Evolutionary conservation across 345 rosid genomes (phyloP).

Genomic region (Salix exigua): DNA sequence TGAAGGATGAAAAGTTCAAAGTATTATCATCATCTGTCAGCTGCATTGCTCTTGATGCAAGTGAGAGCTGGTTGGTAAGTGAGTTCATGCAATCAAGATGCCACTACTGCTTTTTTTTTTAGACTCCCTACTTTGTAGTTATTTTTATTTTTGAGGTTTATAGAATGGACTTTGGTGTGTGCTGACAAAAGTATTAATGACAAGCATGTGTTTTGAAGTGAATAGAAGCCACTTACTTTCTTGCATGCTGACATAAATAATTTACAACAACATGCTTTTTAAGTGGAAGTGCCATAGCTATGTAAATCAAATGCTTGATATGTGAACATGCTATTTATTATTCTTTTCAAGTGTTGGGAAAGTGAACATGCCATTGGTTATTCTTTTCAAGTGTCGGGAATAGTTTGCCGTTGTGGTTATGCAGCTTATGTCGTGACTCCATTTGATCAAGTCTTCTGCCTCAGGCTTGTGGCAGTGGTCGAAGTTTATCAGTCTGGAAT

Average conservation of each 20-base stretch:
- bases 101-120: not conserved
- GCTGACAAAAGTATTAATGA: not conserved
- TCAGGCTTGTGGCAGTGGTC: constrained; percentile 79
- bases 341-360: not conserved
- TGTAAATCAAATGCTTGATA: too few relatives aligned
- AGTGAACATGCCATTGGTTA: too few relatives aligned
- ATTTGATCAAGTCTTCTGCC: constrained; percentile 12
- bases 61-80: constrained; percentile 99
- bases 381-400: not conserved
- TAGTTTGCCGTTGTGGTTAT: constrained; percentile 1
- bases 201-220: too few relatives aligned
- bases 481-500: constrained; percentile 68
- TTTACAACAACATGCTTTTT: not conserved
- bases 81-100: constrained; percentile 2
- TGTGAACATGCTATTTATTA: too few relatives aligned
- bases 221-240: not conserved
- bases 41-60: constrained; percentile 85
- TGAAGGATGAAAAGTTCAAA: constrained; percentile 42
- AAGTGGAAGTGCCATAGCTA: not conserved
- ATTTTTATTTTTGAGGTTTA: not conserved
- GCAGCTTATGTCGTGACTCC: constrained; percentile 3
- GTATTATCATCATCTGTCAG: constrained; percentile 46
- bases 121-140: not conserved
- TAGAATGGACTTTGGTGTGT: not conserved
- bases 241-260: not conserved